Percentiles rank a stretch among this genome's conserved stretches.
phyloP scores from a whole-genome alignment of 139 green algal genomes.

The Picocystis salinarum region DNA sequence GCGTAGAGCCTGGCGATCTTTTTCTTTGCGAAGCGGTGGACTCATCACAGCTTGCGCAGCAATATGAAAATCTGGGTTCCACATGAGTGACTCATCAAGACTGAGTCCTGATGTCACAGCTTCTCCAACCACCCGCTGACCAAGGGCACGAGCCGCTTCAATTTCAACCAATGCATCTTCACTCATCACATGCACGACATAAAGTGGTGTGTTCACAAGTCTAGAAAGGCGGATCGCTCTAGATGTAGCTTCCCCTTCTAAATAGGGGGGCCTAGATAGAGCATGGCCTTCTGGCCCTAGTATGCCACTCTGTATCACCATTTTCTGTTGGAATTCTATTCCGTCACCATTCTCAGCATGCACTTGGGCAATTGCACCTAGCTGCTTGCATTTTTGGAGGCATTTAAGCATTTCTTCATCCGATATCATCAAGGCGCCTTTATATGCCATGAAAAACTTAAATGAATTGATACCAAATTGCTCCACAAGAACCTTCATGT shows the following conservation, averaged over 20 bases:
- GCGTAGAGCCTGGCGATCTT: conserved; percentile 20
- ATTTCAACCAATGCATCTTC: conserved; percentile 60
- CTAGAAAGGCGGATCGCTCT: conserved; percentile 61
- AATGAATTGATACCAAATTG: conserved; percentile 92
- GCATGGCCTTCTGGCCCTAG: conserved; percentile 70
- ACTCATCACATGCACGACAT: conserved; percentile 94
- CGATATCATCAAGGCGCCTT: conserved; percentile 40
- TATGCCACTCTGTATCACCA: conserved; percentile 38
- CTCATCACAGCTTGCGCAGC: conserved; percentile 64
- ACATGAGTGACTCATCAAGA: conserved; percentile 50
- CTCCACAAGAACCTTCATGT: neutral
- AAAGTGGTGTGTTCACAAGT: conserved; percentile 66
- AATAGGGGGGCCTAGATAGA: conserved; percentile 45
- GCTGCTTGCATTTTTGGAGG: conserved; percentile 50
- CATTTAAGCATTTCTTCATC: conserved; percentile 65
- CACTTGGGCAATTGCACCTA: conserved; percentile 50
- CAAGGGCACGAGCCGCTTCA: conserved; percentile 16
- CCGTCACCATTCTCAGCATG: conserved; percentile 86
- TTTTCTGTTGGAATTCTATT: conserved; percentile 44
- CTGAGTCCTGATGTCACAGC: conserved; percentile 53
- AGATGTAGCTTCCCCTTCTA: conserved; percentile 78
- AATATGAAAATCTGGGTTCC: conserved; percentile 51
- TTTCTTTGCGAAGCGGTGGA: conserved; percentile 53
- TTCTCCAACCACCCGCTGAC: conserved; percentile 59
- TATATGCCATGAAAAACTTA: conserved; percentile 98